phyloP scores from a whole-genome alignment of 805 yeast species.

The Nakazawaea wyomingensis region DNA sequence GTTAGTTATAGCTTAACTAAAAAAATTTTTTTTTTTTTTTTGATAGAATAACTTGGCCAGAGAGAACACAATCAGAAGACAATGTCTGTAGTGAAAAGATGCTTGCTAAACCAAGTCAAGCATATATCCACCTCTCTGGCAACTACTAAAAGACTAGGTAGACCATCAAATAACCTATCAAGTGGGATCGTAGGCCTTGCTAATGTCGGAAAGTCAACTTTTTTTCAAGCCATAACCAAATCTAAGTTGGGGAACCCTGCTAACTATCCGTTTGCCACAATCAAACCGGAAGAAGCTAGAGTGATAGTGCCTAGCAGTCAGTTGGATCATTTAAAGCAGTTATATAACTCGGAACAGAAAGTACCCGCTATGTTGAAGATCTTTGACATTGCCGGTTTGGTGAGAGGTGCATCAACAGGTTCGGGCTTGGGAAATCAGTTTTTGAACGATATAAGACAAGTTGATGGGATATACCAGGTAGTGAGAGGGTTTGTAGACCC shows the following conservation, averaged over 20 bases:
- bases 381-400: constrained; percentile 96
- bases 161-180: constrained; percentile 36
- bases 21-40: neutral
- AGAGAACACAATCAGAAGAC: neutral
- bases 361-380: constrained; percentile 92
- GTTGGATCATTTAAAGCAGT: constrained; percentile 67
- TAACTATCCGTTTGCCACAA: constrained; percentile 96
- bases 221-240: constrained; percentile 94
- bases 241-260: constrained; percentile 95
- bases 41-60: neutral
- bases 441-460: constrained; percentile 93
- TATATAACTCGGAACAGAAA: constrained; percentile 77
- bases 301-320: constrained; percentile 90
- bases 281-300: constrained; percentile 97
- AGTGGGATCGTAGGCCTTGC: constrained; percentile 95
- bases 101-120: neutral
- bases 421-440: constrained; percentile 98
- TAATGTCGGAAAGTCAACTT: constrained; percentile 92
- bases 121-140: neutral
- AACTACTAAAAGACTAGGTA: constrained; percentile 20
- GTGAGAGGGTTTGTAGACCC: constrained; percentile 98
- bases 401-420: constrained; percentile 94
- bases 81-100: neutral
- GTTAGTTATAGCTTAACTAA: neutral
- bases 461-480: constrained; percentile 96